phyloP scores from a whole-genome alignment of 768 basidiomycete species.

The Rubroboletus satanas region DNA sequence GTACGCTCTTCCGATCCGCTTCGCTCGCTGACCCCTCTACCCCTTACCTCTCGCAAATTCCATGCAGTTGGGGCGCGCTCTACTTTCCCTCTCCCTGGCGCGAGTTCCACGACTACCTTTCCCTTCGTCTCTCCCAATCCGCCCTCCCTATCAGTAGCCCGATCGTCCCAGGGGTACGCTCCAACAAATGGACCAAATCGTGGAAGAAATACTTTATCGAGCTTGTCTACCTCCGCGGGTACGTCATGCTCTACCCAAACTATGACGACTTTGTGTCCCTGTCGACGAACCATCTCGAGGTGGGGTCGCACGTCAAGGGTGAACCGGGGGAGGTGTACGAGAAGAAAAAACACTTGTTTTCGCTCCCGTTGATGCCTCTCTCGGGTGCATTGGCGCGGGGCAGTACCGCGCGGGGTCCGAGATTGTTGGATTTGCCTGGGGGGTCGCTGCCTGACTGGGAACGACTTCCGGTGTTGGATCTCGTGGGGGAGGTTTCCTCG shows the following conservation, averaged over 20 bases:
- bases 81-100: slow-evolving; percentile 90
- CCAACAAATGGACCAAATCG: slow-evolving; percentile 74
- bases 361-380: slow-evolving; percentile 63
- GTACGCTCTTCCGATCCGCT: slow-evolving; percentile 45
- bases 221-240: slow-evolving; percentile 74
- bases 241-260: slow-evolving; percentile 89
- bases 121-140: slow-evolving; percentile 59
- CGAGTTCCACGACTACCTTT: slow-evolving; percentile 78
- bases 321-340: slow-evolving; percentile 42
- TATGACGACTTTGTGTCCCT: slow-evolving; percentile 66
- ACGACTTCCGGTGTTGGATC: slow-evolving; percentile 64
- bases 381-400: slow-evolving; percentile 13
- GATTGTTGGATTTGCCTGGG: slow-evolving; percentile 59
- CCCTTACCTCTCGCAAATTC: slow-evolving; percentile 83
- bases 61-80: slow-evolving; percentile 89
- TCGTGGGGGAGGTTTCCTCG: slow-evolving; percentile 48
- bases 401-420: slow-evolving; percentile 12
- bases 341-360: slow-evolving; percentile 62
- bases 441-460: slow-evolving; percentile 49
- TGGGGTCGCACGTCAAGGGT: slow-evolving; percentile 73
- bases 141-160: slow-evolving; percentile 30
- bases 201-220: slow-evolving; percentile 94
- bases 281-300: slow-evolving; percentile 89
- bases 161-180: slow-evolving; percentile 73
- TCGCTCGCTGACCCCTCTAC: slow-evolving; percentile 44